A percentile compares a stretch with the other conserved stretches of the same genome.
phyloP scores from a whole-genome alignment of 371 early-diverging fungal species.

The Smittium culicis region DNA sequence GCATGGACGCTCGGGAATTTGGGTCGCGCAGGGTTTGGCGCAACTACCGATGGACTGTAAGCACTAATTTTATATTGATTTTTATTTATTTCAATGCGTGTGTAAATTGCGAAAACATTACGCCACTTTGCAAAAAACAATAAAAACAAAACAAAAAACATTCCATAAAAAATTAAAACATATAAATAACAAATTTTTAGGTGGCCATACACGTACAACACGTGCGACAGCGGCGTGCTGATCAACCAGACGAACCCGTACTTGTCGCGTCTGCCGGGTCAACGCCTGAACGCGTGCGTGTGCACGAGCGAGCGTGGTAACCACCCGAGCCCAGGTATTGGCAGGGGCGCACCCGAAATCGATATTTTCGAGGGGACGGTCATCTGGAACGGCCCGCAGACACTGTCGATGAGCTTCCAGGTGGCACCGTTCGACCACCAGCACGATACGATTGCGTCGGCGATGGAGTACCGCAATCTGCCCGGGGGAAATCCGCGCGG shows the following conservation, averaged over 20 bases:
- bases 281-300: constrained; percentile 38
- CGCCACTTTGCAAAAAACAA: no score
- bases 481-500: background rate
- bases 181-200: no score
- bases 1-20: constrained; percentile 45
- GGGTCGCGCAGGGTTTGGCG: constrained; percentile 40
- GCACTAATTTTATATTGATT: no score
- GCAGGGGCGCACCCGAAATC: constrained; percentile 44
- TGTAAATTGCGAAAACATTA: no score
- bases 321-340: constrained; percentile 37
- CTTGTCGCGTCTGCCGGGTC: constrained; percentile 34
- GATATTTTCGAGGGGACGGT: constrained; percentile 39
- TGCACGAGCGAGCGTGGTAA: constrained; percentile 37
- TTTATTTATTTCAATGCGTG: no score
- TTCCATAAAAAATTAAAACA: no score
- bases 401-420: constrained; percentile 35
- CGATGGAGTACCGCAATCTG: constrained; percentile 14
- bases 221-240: constrained; percentile 37
- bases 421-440: constrained; percentile 37
- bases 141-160: no score
- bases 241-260: constrained; percentile 35
- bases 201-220: constrained; percentile 44
- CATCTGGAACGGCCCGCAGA: constrained; percentile 13
- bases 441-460: constrained; percentile 19
- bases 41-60: constrained; percentile 42